phyloP scores from a whole-genome alignment of 768 basidiomycete genomes.

The Termitomyces sp. region DNA sequence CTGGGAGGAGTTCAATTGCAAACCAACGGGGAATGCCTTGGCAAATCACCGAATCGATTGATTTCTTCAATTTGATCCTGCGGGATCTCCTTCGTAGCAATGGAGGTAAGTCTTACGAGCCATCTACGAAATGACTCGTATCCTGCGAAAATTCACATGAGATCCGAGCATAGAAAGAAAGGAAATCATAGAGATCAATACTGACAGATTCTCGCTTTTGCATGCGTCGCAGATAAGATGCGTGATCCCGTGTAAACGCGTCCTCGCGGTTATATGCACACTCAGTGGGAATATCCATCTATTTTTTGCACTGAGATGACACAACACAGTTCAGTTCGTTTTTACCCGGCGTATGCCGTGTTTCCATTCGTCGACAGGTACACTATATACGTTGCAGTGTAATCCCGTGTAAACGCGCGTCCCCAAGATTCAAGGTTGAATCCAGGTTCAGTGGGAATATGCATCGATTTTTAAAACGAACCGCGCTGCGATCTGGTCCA shows the following conservation, averaged over 20 bases:
- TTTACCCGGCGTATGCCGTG: background rate
- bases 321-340: background rate
- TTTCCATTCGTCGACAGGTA: background rate
- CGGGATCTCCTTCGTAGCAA: background rate
- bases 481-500: background rate
- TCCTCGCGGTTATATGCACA: background rate
- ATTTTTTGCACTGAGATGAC: background rate
- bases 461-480: background rate
- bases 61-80: background rate
- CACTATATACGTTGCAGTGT: background rate
- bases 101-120: background rate
- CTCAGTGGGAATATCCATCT: background rate
- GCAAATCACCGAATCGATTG: background rate
- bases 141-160: background rate
- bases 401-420: background rate
- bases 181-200: background rate
- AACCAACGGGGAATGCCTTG: background rate
- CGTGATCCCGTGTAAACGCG: background rate
- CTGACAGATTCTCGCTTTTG: background rate
- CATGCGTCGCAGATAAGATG: background rate
- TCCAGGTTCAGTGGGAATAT: background rate
- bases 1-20: background rate
- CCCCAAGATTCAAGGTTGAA: background rate
- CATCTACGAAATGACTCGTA: background rate
- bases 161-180: background rate